A percentile compares a stretch with the other conserved stretches of the same genome.
These are phyloP conservation scores for Haplosporangium sp. DNA, from an alignment of 371 early-diverging fungal species.

Conservation along the genomic window DNA sequence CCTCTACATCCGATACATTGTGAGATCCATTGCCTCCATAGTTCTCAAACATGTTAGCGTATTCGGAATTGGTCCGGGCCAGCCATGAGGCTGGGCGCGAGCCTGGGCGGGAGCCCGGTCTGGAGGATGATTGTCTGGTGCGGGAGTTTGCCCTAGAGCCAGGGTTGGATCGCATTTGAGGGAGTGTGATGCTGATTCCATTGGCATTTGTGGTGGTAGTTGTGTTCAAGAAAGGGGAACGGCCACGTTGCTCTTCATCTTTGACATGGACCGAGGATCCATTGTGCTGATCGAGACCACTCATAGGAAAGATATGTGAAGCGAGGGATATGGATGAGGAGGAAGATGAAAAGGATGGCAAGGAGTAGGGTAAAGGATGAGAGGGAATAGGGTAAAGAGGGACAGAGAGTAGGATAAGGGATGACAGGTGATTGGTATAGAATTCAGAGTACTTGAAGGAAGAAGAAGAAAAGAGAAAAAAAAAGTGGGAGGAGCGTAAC, in stretches of 20 bases:
- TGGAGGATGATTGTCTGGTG: conserved; percentile 18
- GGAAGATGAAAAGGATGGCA: not conserved
- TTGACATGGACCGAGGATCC: conserved; percentile 1
- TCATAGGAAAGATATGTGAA: conserved; percentile 1
- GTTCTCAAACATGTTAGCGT: conserved; percentile 53
- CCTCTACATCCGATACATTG: conserved; percentile 22
- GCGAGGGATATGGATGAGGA: not conserved
- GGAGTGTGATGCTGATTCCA: conserved; percentile 1
- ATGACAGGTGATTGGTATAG: not conserved
- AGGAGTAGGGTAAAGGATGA: not conserved
- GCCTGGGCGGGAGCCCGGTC: conserved; percentile 33
- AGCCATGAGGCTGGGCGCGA: conserved; percentile 53
- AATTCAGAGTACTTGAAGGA: not conserved
- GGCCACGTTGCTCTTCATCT: conserved; percentile 29
- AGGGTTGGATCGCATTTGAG: conserved; percentile 25
- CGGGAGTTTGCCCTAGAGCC: conserved; percentile 42
- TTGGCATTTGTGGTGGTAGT: not conserved
- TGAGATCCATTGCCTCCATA: conserved; percentile 39
- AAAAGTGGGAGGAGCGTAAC: not conserved
- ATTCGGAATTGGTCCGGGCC: conserved; percentile 47
- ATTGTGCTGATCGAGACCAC: conserved; percentile 4
- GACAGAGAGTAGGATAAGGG: not conserved
- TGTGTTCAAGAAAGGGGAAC: conserved; percentile 10
- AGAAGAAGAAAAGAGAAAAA: not conserved
- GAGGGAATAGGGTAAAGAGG: not conserved